Evolutionary conservation across 257 asterid genomes (phyloP).

Genomic region (Cordia subcordata): DNA sequence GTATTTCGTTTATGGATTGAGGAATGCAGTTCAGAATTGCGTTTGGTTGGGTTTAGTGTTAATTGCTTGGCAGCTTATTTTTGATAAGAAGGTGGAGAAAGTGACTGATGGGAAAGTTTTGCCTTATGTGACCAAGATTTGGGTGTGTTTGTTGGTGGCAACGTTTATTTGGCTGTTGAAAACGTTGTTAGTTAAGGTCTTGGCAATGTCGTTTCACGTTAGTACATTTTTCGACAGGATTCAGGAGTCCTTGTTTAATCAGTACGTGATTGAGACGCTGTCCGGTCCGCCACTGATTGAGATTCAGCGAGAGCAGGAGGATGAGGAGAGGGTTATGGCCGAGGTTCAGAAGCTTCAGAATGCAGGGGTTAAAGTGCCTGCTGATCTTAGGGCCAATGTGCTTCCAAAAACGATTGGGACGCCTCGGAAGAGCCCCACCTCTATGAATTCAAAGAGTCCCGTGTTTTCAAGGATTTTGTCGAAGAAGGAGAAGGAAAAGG

Average conservation of each 20-base stretch:
- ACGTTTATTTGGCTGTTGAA: slow-evolving; percentile 75
- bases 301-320: slow-evolving; percentile 59
- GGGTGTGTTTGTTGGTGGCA: slow-evolving; percentile 83
- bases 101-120: slow-evolving; percentile 35
- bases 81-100: slow-evolving; percentile 57
- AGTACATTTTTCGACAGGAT: slow-evolving; percentile 81
- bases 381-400: slow-evolving; percentile 60
- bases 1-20: slow-evolving; percentile 78
- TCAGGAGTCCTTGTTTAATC: slow-evolving; percentile 77
- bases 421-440: slow-evolving; percentile 44
- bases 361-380: slow-evolving; percentile 72
- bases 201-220: slow-evolving; percentile 81
- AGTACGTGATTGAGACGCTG: slow-evolving; percentile 61
- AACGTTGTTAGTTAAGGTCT: slow-evolving; percentile 66
- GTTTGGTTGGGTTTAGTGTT: slow-evolving; percentile 74
- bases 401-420: slow-evolving; percentile 47
- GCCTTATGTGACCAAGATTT: slow-evolving; percentile 55
- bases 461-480: slow-evolving; percentile 37
- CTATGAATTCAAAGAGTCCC: slow-evolving; percentile 34
- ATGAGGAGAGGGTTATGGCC: slow-evolving; percentile 65
- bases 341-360: slow-evolving; percentile 74
- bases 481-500: slow-evolving; percentile 45
- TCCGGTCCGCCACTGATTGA: slow-evolving; percentile 78
- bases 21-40: slow-evolving; percentile 78
- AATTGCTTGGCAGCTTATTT: slow-evolving; percentile 79